Evolutionary conservation across 1,284 basidiomycete species (phyloP).

Genomic region (Schizophyllum commune): DNA sequence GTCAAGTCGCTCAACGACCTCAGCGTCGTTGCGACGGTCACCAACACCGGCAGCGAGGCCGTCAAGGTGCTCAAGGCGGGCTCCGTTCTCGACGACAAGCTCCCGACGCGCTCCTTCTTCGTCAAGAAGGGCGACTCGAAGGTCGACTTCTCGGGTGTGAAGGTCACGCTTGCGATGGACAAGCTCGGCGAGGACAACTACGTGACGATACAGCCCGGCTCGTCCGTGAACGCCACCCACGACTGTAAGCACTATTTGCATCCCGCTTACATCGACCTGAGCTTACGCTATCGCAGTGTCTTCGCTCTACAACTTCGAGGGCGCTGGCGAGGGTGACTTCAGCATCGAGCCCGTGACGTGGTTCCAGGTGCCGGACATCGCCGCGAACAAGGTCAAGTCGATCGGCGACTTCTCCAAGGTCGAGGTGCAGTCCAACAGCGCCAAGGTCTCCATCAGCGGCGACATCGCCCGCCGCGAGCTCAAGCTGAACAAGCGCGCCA

Average conservation of each 20-base stretch:
- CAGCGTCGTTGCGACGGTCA: conserved; percentile 30
- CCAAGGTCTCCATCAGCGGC: conserved; percentile 20
- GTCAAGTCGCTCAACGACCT: conserved; percentile 31
- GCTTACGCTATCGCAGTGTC: conserved; percentile 17
- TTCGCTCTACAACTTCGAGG: conserved; percentile 27
- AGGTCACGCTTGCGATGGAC: conserved; percentile 21
- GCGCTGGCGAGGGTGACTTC: conserved; percentile 25
- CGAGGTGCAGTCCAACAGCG: conserved; percentile 16
- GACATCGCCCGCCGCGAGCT: conserved; percentile 24
- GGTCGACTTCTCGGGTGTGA: conserved; percentile 35
- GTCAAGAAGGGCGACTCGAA: conserved; percentile 30
- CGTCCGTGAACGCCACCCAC: conserved; percentile 31
- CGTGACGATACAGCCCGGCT: conserved; percentile 29
- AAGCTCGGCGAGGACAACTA: conserved; percentile 29
- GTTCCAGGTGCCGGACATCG: conserved; percentile 21
- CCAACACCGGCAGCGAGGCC: conserved; percentile 28
- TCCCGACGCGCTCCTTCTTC: conserved; percentile 36
- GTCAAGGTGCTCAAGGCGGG: conserved; percentile 34
- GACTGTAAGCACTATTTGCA: conserved; percentile 19
- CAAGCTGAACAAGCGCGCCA: conserved; percentile 18
- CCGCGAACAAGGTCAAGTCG: conserved; percentile 11
- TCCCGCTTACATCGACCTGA: not conserved
- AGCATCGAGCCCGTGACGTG: conserved; percentile 25
- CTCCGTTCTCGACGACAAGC: conserved; percentile 32
- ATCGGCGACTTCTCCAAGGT: conserved; percentile 6